A percentile compares a stretch with the other conserved stretches of the same genome.
Evolutionary conservation across 345 rosid genomes (phyloP).

Genomic region (Mercurialis annua): DNA sequence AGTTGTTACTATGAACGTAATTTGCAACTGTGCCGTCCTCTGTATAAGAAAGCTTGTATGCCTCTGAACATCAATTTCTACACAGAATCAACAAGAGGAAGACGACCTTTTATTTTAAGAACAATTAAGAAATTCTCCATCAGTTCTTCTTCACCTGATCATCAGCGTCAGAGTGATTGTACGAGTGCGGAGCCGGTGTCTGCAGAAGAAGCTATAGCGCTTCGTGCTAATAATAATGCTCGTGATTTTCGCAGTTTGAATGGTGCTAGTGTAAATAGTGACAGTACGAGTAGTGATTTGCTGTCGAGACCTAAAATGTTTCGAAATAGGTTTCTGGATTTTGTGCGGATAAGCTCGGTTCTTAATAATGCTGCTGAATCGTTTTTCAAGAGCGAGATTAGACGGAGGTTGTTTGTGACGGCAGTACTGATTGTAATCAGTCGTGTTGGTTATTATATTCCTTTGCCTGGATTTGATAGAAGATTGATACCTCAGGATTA

Average conservation of each 20-base stretch:
- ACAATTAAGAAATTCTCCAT: constrained; percentile 28
- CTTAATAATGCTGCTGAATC: constrained; percentile 66
- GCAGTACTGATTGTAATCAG: constrained; percentile 64
- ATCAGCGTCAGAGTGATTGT: constrained; percentile 40
- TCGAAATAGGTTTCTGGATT: constrained; percentile 69
- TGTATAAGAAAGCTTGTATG: constrained; percentile 19
- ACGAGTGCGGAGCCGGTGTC: constrained; percentile 34
- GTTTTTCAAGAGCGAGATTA: constrained; percentile 90
- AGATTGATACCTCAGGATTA: constrained; percentile 83
- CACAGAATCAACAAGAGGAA: constrained; percentile 24
- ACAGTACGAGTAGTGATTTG: too few relatives aligned
- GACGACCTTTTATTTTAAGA: constrained; percentile 22
- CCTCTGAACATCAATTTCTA: constrained; percentile 28
- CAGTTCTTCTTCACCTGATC: constrained; percentile 44
- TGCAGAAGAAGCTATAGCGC: constrained; percentile 33
- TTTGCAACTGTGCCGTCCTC: constrained; percentile 18
- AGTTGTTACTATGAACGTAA: constrained; percentile 13
- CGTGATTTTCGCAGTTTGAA: constrained; percentile 20
- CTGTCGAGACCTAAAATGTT: constrained; percentile 46
- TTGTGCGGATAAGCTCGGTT: constrained; percentile 68
- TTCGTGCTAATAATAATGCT: constrained; percentile 28
- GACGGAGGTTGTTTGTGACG: constrained; percentile 77
- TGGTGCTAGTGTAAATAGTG: constrained; percentile 27
- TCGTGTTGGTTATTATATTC: constrained; percentile 86
- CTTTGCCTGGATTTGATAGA: constrained; percentile 89